Evolutionary conservation across 1,284 basidiomycete genomes (phyloP).

Genomic region (Rhodotorula sp.): DNA sequence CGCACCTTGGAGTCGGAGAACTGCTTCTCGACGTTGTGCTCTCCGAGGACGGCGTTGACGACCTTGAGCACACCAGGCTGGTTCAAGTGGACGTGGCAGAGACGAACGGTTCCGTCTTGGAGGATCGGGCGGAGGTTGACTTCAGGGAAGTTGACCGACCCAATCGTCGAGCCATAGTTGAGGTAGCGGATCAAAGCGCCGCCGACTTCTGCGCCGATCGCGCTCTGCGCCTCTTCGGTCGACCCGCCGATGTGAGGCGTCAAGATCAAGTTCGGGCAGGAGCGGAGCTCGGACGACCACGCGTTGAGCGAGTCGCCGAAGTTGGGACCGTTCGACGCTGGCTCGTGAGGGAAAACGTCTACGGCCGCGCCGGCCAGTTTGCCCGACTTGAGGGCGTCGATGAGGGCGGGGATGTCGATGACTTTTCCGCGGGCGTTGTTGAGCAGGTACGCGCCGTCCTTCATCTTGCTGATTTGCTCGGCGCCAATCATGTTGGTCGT

Average conservation of each 20-base stretch:
- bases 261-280: slow-evolving; percentile 82
- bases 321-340: slow-evolving; percentile 77
- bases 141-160: slow-evolving; percentile 98
- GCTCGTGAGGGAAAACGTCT: slow-evolving; percentile 93
- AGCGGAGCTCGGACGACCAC: slow-evolving; percentile 72
- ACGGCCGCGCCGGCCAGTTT: slow-evolving; percentile 91
- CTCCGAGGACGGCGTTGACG: slow-evolving; percentile 87
- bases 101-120: slow-evolving; percentile 67
- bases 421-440: slow-evolving; percentile 97
- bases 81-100: slow-evolving; percentile 96
- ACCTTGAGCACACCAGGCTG: slow-evolving; percentile 94
- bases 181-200: slow-evolving; percentile 83
- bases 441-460: slow-evolving; percentile 90
- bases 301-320: slow-evolving; percentile 82
- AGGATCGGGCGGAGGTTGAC: slow-evolving; percentile 92
- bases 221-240: slow-evolving; percentile 96
- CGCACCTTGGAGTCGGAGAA: slow-evolving; percentile 88
- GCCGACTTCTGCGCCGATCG: slow-evolving; percentile 94
- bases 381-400: slow-evolving; percentile 73
- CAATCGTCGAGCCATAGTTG: slow-evolving; percentile 83
- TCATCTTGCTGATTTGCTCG: slow-evolving; percentile 82
- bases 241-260: slow-evolving; percentile 99
- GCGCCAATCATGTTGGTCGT: slow-evolving; percentile 90
- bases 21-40: slow-evolving; percentile 99
- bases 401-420: slow-evolving; percentile 88